Percentiles rank a stretch among this genome's conserved stretches.
Evolutionary conservation across 306 rosid genomes (phyloP).

Genomic region (Rosa rugosa): DNA sequence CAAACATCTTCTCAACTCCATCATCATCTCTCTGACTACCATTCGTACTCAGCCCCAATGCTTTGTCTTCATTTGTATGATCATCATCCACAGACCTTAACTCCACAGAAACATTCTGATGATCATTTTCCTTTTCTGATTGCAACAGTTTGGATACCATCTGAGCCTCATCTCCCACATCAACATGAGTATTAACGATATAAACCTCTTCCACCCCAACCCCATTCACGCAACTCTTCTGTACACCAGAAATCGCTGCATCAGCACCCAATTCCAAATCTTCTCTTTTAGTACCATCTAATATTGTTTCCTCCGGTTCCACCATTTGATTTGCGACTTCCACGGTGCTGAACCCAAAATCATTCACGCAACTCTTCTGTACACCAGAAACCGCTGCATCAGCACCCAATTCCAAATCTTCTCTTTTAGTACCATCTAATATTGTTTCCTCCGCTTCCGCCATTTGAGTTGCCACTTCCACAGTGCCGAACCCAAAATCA

Average conservation of each 20-base stretch:
- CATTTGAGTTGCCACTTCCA: slow-evolving; percentile 11
- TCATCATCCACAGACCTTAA: neutral
- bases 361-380: neutral
- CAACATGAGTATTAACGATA: slow-evolving; percentile 16
- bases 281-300: slow-evolving; percentile 10
- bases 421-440: slow-evolving; percentile 7
- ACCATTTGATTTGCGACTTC: slow-evolving; percentile 14
- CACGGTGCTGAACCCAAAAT: slow-evolving; percentile 16
- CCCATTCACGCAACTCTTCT: slow-evolving; percentile 7
- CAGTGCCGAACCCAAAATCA: slow-evolving; percentile 16
- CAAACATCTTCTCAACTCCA: slow-evolving; percentile 9
- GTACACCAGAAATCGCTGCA: neutral
- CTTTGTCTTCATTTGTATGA: neutral
- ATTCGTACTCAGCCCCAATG: neutral
- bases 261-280: slow-evolving; percentile 7
- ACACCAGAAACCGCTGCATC: neutral
- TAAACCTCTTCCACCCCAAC: slow-evolving; percentile 18
- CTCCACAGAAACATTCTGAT: slow-evolving; percentile 7
- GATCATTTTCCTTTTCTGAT: neutral
- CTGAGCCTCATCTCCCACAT: slow-evolving; percentile 19
- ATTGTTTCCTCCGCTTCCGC: slow-evolving; percentile 10
- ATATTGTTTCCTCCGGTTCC: neutral
- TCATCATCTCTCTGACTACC: neutral
- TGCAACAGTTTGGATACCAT: neutral
- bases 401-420: slow-evolving; percentile 10